Evolutionary conservation across 139 green algal species (phyloP), one percentile per base, ranked within the genome.

Genomic region (Tetradesmus obliquus): DNA sequence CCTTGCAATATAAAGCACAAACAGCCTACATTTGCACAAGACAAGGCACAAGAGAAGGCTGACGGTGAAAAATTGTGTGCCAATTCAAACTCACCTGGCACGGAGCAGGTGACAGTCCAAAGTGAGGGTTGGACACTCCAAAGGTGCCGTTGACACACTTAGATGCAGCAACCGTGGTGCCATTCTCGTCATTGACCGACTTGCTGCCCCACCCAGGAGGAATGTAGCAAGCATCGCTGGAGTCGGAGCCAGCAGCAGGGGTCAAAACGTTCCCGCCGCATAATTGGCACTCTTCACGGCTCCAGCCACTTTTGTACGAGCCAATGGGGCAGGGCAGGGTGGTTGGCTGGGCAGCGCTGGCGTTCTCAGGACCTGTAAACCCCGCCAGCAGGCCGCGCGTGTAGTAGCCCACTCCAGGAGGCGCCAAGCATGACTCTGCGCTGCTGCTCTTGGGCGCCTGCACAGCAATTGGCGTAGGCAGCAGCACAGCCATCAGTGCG

Each of bases 61-160:
- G 32, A 45, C 32, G 32, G 32, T 45, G 32, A 45, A 45, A 45
- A 45, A 45, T 45, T 45, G 32, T 45, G 32, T 45, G 32, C 32
- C 32, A 45, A 45, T 15, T 71, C 60, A 32, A 24, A 54, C 82
- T 24, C 19, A 86, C 82, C 82, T 86, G 82, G 20, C 82, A 86
- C 2, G 82, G 82, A 19, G 17, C n/a, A 15, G 82, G 6, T 1
- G 57, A 17, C 54, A 86, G 15, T 24, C 82, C 82, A 71, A 53
- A 86, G 1, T 45, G 15, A 32, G 45, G 82, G 6, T 69, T 20
- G 5, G 53, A 13, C 22, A 57, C 54, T n/a, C 82, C 82, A 69
- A 66, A 72, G 20, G 53, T 86, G 17, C 53, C 82, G 71, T 69
- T 62, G 53, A 45, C 6, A 86, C 82, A 86, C 82, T 66, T 84